phyloP scores from a whole-genome alignment of 768 basidiomycete genomes.

The Agrocybe praecox region DNA sequence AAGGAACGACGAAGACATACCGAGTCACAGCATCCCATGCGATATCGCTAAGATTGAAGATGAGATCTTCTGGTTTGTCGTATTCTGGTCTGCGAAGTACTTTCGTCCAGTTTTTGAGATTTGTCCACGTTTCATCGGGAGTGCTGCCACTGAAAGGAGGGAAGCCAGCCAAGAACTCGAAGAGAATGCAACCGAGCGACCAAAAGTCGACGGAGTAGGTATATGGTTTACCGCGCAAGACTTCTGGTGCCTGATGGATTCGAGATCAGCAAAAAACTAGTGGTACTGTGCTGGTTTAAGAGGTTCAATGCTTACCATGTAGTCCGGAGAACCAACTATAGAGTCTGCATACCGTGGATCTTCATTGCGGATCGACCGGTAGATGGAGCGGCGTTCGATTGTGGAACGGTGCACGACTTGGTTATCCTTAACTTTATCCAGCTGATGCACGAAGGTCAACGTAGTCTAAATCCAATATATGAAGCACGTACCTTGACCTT shows the following conservation, averaged over 20 bases:
- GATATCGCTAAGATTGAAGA: slow-evolving; percentile 92
- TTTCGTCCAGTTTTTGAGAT: slow-evolving; percentile 96
- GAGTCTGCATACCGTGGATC: slow-evolving; percentile 96
- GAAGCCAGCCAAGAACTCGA: slow-evolving; percentile 96
- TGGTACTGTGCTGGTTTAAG: background rate
- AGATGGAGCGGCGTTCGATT: slow-evolving; percentile 91
- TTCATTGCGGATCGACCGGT: slow-evolving; percentile 87
- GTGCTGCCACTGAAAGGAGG: slow-evolving; percentile 97
- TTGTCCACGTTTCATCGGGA: slow-evolving; percentile 98
- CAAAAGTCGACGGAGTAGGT: slow-evolving; percentile 97
- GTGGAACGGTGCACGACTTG: slow-evolving; percentile 90
- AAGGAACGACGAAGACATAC: slow-evolving; percentile 39
- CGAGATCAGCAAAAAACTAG: background rate
- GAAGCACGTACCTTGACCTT: slow-evolving; percentile 74
- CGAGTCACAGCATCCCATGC: slow-evolving; percentile 94
- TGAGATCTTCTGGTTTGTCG: slow-evolving; percentile 92
- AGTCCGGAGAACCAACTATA: slow-evolving; percentile 97
- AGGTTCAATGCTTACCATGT: slow-evolving; percentile 65
- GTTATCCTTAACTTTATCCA: slow-evolving; percentile 96
- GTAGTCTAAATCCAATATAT: background rate
- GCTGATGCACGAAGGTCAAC: slow-evolving; percentile 41
- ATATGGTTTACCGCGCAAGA: slow-evolving; percentile 92
- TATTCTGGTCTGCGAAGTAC: slow-evolving; percentile 93
- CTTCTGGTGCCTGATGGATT: slow-evolving; percentile 68
- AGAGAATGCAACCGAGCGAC: slow-evolving; percentile 97